Conservation (phyloP, 2,329 filamentous ascomycete species). For the Ascochyta rabiei region DNA sequence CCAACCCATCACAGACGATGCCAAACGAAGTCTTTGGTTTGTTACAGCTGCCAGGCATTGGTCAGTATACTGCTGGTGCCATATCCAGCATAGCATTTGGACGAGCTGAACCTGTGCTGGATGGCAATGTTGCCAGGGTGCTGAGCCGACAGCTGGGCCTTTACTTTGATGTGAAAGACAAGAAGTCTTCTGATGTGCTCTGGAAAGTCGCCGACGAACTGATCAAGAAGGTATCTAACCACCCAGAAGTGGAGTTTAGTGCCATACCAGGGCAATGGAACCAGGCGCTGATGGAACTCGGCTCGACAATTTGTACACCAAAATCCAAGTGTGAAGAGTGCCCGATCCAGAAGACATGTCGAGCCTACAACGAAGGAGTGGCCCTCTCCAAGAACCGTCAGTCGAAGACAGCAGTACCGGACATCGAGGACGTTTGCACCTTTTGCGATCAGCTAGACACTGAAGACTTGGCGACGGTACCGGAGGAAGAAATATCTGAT, state of each 20-base stretch:
- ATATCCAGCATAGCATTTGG: slow-evolving; percentile 69
- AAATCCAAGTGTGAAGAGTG: slow-evolving; percentile 60
- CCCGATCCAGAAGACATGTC: slow-evolving; percentile 42
- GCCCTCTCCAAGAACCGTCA: slow-evolving; percentile 25
- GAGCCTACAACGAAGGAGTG: slow-evolving; percentile 41
- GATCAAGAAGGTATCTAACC: slow-evolving; percentile 57
- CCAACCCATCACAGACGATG: slow-evolving; percentile 35
- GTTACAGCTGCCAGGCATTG: slow-evolving; percentile 63
- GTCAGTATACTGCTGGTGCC: slow-evolving; percentile 67
- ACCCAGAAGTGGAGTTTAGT: slow-evolving; percentile 46
- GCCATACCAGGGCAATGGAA: slow-evolving; percentile 66
- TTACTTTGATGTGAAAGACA: slow-evolving; percentile 62
- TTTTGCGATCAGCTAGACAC: slow-evolving; percentile 37
- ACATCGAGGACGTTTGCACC: slow-evolving; percentile 43
- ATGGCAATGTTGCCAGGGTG: slow-evolving; percentile 68
- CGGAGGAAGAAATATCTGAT: slow-evolving; percentile 24
- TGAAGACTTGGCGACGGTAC: slow-evolving; percentile 36
- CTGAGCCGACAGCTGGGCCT: slow-evolving; percentile 66
- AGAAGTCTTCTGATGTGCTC: slow-evolving; percentile 60
- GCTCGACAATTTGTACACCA: slow-evolving; percentile 66
- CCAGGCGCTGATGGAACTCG: slow-evolving; percentile 69
- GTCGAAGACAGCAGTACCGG: slow-evolving; percentile 14
- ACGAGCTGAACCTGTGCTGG: slow-evolving; percentile 64
- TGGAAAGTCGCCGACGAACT: slow-evolving; percentile 65
- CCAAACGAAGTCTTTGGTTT: slow-evolving; percentile 56